A percentile compares a stretch with the other conserved stretches of the same genome.
These are phyloP conservation scores for Suzukiozyma palmioleophila DNA, from an alignment of 1,139 yeast species.

Conservation along the genomic window DNA sequence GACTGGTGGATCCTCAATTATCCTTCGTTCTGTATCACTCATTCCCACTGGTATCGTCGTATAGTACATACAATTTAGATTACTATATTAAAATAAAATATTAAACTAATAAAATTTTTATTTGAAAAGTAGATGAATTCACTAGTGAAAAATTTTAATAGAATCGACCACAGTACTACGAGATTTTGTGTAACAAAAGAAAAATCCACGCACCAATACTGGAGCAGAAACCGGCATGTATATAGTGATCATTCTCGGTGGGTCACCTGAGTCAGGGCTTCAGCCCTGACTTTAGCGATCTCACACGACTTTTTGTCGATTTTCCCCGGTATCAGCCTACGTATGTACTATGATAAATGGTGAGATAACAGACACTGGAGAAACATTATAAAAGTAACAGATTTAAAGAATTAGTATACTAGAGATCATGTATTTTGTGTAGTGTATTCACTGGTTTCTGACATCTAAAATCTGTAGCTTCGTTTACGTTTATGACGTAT, in stretches of 20 bases:
- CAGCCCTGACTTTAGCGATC: neutral
- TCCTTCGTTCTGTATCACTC: neutral
- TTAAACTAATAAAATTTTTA: conserved; percentile 1
- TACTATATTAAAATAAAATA: conserved; percentile 1
- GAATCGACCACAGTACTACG: neutral
- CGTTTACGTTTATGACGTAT: no score
- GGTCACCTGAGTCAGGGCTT: neutral
- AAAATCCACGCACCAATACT: conserved; percentile 1
- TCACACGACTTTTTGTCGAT: no score
- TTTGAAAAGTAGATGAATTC: neutral
- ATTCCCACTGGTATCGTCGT: neutral
- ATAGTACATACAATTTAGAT: conserved; percentile 1
- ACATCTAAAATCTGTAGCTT: no score
- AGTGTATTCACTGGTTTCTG: no score
- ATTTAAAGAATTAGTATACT: no score
- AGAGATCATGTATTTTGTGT: no score
- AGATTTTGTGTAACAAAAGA: neutral
- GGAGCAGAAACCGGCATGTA: no score
- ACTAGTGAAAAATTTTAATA: conserved; percentile 1
- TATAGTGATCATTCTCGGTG: no score
- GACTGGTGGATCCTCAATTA: neutral
- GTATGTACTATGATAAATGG: no score
- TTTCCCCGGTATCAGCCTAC: no score
- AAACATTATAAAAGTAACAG: no score
- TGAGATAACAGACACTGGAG: no score